These are phyloP conservation scores for Thraustochytrium striatum DNA, from an alignment of 352 stramenopile genomes.

Conservation along the genomic window DNA sequence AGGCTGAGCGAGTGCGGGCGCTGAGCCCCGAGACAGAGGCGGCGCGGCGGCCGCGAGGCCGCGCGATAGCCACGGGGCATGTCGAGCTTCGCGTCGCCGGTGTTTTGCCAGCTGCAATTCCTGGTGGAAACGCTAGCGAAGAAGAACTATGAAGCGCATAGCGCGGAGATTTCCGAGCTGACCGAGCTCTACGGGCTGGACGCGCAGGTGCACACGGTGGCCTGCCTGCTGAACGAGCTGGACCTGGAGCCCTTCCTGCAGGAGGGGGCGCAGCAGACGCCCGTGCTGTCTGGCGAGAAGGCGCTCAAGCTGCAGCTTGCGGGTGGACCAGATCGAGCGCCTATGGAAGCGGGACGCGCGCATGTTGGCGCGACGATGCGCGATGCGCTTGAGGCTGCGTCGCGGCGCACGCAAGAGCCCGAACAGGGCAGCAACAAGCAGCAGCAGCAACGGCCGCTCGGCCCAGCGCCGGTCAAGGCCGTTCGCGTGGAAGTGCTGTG, in stretches of 20 bases:
- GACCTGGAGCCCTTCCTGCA: background rate
- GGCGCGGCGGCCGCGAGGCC: background rate
- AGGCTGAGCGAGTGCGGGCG: no score
- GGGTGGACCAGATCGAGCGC: background rate
- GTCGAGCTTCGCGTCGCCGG: conserved; percentile 33
- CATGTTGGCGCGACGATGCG: conserved; percentile 18
- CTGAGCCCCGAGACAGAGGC: no score
- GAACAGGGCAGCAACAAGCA: background rate
- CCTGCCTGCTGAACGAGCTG: conserved; percentile 35
- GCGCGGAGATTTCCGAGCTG: conserved; percentile 12
- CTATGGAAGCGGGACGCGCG: background rate
- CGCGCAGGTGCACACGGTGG: conserved; percentile 3
- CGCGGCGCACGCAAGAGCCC: background rate
- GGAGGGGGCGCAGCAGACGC: background rate
- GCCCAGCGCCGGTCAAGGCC: background rate
- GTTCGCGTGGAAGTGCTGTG: conserved; percentile 9
- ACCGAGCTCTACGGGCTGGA: conserved; percentile 28
- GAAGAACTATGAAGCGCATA: conserved; percentile 16
- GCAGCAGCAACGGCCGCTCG: background rate
- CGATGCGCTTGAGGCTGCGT: background rate
- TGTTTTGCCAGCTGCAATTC: conserved; percentile 39
- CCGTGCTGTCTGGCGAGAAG: background rate
- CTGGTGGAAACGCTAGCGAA: conserved; percentile 29
- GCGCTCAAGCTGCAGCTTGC: background rate
- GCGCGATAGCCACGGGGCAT: background rate